Evolutionary conservation across 192 early-diverging fungal genomes (phyloP), one percentile per base, ranked within the genome.

Genomic region (Mortierella claussenii): DNA sequence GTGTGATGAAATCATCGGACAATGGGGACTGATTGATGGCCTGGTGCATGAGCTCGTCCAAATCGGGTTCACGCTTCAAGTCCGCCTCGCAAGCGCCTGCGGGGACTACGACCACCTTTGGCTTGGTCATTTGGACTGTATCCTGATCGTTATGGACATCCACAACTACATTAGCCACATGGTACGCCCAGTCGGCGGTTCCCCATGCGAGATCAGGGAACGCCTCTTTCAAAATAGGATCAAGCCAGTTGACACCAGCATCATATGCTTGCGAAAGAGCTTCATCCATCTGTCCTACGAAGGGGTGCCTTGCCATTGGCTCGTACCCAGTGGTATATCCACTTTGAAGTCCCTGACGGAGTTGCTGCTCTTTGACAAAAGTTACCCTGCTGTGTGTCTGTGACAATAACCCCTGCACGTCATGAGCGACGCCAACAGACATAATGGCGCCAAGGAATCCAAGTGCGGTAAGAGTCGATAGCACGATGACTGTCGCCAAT

Each of bases 211-310:
- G 58, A 11, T 49, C 42, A 6, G 63, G 64, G 59, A 76, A 76
- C 3, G 73, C 64, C 8, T 67, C 64, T 49, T 76, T 76, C 27
- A 76, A 52, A 21, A 76, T 76, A 7, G 63, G 73, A 28, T 76
- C 65, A 45, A 76, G 67, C 73, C 64, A 67, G 4, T 50, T 37
- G 18, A 76, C 36, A 21, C 64, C 73, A 30, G 59, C 53, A 4
- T 76, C 73, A 24, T 76, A 76, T 15, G 59, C 64, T 44, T 55
- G 48, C 17, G 30, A 28, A 21, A 76, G 27, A 0, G 52, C 64
- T 8, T 55, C 53, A 32, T 76, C 73, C 17, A 49, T 26, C 17
- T 67, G 64, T 9, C 30, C 31, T 9, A 62, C 45, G 3, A 49
- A 33, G 0, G 56, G 4, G 4, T 51, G 4, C 44, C 47, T 75